phyloP scores from a whole-genome alignment of 225 moss, liverwort and hornwort genomes.

The Straminergon stramineum region DNA sequence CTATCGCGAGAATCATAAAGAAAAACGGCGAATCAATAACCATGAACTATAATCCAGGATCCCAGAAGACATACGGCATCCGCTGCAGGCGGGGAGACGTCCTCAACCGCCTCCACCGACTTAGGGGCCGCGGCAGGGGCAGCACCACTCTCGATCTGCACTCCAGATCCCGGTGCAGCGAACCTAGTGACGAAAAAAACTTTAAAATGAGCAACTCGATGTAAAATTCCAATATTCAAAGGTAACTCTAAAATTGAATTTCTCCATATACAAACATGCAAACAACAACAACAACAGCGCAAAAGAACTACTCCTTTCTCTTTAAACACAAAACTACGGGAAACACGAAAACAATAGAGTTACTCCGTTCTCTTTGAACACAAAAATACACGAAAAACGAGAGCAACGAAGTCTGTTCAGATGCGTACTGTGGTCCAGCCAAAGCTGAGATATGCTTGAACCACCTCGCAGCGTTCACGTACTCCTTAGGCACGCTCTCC shows the following conservation, averaged over 20 bases:
- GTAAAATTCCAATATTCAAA: too few relatives aligned
- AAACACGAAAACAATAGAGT: neutral
- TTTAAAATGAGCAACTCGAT: neutral
- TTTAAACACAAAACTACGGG: too few relatives aligned
- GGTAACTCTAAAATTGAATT: neutral
- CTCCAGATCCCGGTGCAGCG: constrained; percentile 23
- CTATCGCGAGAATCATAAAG: neutral
- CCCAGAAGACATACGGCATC: neutral
- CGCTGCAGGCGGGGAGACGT: neutral
- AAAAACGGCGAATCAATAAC: neutral
- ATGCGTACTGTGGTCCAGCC: constrained; percentile 46
- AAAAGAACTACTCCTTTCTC: neutral
- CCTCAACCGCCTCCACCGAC: neutral
- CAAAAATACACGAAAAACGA: too few relatives aligned
- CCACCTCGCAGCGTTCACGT: constrained; percentile 64
- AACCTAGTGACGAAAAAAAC: neutral
- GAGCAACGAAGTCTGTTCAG: neutral
- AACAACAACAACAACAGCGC: neutral
- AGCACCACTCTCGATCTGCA: constrained; percentile 43
- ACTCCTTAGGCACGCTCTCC: constrained; percentile 36
- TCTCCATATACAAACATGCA: neutral
- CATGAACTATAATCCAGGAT: too few relatives aligned
- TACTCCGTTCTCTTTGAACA: too few relatives aligned
- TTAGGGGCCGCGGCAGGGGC: neutral
- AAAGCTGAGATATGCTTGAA: constrained; percentile 64